A percentile compares a stretch with the other conserved stretches of the same genome.
Conservation (phyloP, 495 filamentous ascomycete genomes). For the Penicillium waksmanii region DNA sequence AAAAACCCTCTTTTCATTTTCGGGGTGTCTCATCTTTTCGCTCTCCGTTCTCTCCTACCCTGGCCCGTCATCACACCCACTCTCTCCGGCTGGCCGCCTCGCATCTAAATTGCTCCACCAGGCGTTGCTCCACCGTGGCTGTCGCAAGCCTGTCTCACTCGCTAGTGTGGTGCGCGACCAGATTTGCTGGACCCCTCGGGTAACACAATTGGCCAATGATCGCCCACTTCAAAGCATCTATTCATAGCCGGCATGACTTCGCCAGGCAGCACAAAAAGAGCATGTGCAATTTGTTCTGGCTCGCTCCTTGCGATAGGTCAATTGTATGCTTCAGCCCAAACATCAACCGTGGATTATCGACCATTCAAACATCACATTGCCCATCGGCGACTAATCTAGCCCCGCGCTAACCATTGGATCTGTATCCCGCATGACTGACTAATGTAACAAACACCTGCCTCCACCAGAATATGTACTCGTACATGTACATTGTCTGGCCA, state of each 20-base stretch:
- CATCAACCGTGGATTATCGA: neutral
- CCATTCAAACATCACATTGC: neutral
- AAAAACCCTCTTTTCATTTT: neutral
- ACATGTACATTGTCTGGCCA: neutral
- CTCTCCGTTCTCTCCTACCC: neutral
- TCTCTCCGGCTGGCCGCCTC: neutral
- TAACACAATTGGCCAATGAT: constrained; percentile 5
- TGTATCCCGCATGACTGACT: neutral
- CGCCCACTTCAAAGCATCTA: neutral
- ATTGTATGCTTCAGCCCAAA: neutral
- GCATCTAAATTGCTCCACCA: neutral
- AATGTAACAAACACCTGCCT: no score
- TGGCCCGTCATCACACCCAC: neutral
- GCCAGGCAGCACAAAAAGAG: neutral
- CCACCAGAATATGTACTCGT: neutral
- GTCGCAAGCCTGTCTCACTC: constrained; percentile 3
- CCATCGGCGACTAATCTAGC: neutral
- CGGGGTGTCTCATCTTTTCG: neutral
- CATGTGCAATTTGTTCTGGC: neutral
- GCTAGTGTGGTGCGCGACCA: neutral
- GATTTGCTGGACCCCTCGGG: constrained; percentile 1
- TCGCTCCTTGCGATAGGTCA: neutral
- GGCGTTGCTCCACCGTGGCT: constrained; percentile 3
- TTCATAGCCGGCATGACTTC: neutral
- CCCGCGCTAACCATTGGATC: neutral